Base-by-base conservation (phyloP, 2,329 filamentous ascomycete genomes). In the Aspergillus pseudoterreus region DNA sequence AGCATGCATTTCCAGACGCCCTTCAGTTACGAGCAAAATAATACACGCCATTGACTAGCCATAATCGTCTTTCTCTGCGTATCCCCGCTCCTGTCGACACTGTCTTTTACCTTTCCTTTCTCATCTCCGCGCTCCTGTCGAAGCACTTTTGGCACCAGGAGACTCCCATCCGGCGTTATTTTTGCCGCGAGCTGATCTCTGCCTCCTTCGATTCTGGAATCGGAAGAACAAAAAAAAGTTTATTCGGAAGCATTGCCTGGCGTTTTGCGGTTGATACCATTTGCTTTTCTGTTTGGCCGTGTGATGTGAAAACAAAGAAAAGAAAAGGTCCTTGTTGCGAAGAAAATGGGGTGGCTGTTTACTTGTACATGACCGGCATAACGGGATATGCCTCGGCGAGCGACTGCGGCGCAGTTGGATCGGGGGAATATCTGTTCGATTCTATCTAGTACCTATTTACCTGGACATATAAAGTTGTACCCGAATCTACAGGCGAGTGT, bases 1-100 rank as follows among this genome's bases (percentile, higher is more conserved):
- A 95, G 90, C 73, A 96, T 96, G 92, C 89, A 92, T 59, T 96
- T 96, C 64, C 91, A 91, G 10, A 88, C 87, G 2, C 87, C 89
- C 50, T 94, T 92, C 71, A 73, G 71, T 52, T 76, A 74, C 55
- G 66, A 71, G 50, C 71, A 74, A 52, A 67, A 63, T 54, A 65
- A 70, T 59, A 53, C 68, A 32, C 70, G 71, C 43, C 65, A 65
- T 57, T 69, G 39, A 42, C 19, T 17, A 51, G 58, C 22, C 22
- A 21, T 49, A 19, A 21, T 24, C 41, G 22, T 35, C 35, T 32
- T 10, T 35, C 35, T 53, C n/a, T 39, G n/a, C 21, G 15, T 27
- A n/a, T 47, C 11, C 30, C 27, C 27, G 14, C 19, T 38, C 21
- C 49, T 46, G 32, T n/a, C 27, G 43, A 56, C 33, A 35, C 41